Evolutionary conservation across 305 asterid species (phyloP).

Genomic region (Caryopteris hybrid): DNA sequence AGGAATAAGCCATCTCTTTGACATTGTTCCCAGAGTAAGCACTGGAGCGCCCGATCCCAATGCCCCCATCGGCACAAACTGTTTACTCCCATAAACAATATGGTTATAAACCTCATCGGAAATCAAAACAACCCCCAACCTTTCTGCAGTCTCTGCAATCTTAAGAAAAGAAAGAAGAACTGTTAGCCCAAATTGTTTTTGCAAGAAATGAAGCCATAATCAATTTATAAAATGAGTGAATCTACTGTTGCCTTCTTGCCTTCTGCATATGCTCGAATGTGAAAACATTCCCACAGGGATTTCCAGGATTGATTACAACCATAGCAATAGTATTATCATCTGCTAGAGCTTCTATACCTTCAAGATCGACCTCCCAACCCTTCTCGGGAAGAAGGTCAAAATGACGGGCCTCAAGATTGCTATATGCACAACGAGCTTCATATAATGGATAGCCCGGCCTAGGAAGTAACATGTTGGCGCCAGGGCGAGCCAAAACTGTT

Average conservation of each 20-base stretch:
- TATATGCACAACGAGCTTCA: slow-evolving; percentile 49
- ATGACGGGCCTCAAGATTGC: slow-evolving; percentile 58
- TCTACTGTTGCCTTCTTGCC: slow-evolving; percentile 15
- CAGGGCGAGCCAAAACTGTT: slow-evolving; percentile 50
- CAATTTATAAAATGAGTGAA: neutral
- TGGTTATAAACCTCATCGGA: slow-evolving; percentile 55
- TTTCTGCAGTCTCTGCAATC: slow-evolving; percentile 59
- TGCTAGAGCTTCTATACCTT: slow-evolving; percentile 54
- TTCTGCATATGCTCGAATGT: slow-evolving; percentile 32
- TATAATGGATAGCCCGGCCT: slow-evolving; percentile 71
- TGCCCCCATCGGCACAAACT: slow-evolving; percentile 48
- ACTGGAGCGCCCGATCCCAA: slow-evolving; percentile 43
- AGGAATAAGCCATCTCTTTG: slow-evolving; percentile 63
- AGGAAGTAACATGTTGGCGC: slow-evolving; percentile 63
- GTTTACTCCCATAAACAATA: slow-evolving; percentile 36
- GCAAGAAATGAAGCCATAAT: neutral
- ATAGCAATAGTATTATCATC: slow-evolving; percentile 66
- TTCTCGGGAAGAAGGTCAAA: slow-evolving; percentile 54
- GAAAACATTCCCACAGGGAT: slow-evolving; percentile 52
- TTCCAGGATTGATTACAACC: slow-evolving; percentile 67
- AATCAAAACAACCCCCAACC: slow-evolving; percentile 47
- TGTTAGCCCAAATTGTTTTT: neutral
- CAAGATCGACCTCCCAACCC: slow-evolving; percentile 68
- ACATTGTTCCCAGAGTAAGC: slow-evolving; percentile 40
- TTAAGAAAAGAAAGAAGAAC: neutral